phyloP scores from a whole-genome alignment of 140 eudicot species.

The Stevia rebaudiana region DNA sequence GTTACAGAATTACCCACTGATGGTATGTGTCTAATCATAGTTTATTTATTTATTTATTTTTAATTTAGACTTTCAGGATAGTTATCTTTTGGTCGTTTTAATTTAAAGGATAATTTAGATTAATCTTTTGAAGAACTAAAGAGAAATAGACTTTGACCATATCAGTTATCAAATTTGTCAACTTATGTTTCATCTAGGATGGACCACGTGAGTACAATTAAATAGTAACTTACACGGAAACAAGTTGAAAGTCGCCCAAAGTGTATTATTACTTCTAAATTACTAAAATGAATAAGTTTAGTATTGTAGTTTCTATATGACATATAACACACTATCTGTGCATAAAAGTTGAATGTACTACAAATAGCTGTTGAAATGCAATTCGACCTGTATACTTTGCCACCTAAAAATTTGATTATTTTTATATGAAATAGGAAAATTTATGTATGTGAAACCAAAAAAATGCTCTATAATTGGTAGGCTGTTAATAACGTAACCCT shows the following conservation, averaged over 20 bases:
- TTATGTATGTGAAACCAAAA: neutral
- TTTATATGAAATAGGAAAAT: neutral
- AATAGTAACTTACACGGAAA: neutral
- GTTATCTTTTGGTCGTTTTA: constrained; percentile 1
- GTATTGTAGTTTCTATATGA: neutral
- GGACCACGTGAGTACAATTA: neutral
- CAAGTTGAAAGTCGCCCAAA: neutral
- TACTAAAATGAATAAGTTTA: neutral
- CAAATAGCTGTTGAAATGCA: neutral
- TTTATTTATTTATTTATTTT: constrained; percentile 6
- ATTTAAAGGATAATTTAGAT: neutral
- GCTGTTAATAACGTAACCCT: neutral
- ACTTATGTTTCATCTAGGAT: neutral
- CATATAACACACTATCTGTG: neutral
- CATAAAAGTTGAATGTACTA: neutral
- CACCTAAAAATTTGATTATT: neutral
- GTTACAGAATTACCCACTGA: constrained; percentile 38
- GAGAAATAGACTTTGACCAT: neutral
- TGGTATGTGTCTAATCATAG: constrained; percentile 61
- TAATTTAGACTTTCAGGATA: constrained; percentile 1
- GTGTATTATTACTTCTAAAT: neutral
- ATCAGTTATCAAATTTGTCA: neutral
- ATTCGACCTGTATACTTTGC: neutral
- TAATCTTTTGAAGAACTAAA: neutral
- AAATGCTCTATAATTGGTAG: neutral